phyloP scores from a whole-genome alignment of 441 rosid genomes.

The Gossypium gossypioides region DNA sequence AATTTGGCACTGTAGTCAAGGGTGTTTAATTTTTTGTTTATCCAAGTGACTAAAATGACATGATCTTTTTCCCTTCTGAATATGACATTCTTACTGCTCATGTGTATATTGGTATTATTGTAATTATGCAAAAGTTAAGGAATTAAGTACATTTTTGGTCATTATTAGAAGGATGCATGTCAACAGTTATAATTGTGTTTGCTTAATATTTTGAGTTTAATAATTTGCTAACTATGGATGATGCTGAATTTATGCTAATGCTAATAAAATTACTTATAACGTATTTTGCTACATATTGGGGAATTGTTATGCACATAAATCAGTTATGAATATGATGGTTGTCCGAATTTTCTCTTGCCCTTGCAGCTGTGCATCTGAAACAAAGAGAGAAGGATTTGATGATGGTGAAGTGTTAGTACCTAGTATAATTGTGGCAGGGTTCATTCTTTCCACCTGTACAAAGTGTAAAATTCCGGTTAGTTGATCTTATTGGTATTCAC shows the following conservation, averaged over 20 bases:
- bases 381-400: conserved; percentile 36
- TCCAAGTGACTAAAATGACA: not conserved
- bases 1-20: not conserved
- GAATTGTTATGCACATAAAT: not conserved
- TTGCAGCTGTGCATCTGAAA: conserved; percentile 44
- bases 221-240: conserved; percentile 8
- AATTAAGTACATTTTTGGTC: not conserved
- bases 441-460: conserved; percentile 55
- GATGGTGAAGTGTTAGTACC: conserved; percentile 36
- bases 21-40: conserved; percentile 2
- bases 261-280: not conserved
- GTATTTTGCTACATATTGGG: not conserved
- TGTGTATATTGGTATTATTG: not conserved
- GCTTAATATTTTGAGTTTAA: not conserved
- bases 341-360: conserved; percentile 13
- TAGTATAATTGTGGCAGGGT: conserved; percentile 59
- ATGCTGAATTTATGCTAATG: not conserved
- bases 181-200: not conserved
- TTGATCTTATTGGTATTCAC: conserved; percentile 10
- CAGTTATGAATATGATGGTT: not conserved
- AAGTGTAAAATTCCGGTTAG: conserved; percentile 54
- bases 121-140: not conserved
- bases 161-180: not conserved
- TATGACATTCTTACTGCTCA: not conserved
- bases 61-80: not conserved